Percentiles rank a stretch among this genome's conserved stretches.
These are phyloP conservation scores for Boletus rubescentipes DNA, from an alignment of 768 basidiomycete species.

Conservation along the genomic window DNA sequence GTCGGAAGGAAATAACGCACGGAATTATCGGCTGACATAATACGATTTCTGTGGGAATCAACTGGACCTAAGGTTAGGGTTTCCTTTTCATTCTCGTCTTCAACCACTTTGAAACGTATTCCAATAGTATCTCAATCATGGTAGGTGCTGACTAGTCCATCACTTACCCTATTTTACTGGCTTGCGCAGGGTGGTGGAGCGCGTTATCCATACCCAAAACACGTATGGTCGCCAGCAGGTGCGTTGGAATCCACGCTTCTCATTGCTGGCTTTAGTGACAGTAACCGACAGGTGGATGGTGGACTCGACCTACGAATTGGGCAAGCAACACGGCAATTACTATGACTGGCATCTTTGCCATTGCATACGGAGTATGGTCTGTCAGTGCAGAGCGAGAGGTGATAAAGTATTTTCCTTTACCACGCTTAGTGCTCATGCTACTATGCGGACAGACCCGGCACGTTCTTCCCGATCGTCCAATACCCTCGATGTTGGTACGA, in stretches of 20 bases:
- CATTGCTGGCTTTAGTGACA: background rate
- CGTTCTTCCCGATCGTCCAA: conserved; percentile 60
- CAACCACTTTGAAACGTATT: background rate
- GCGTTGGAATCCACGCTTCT: conserved; percentile 11
- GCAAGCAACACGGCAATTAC: conserved; percentile 77
- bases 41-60: background rate
- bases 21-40: background rate
- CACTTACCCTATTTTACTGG: background rate
- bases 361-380: conserved; percentile 67
- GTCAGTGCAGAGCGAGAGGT: conserved; percentile 83
- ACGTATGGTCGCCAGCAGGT: conserved; percentile 95
- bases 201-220: conserved; percentile 91
- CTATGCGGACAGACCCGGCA: conserved; percentile 49
- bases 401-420: conserved; percentile 1
- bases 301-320: conserved; percentile 91
- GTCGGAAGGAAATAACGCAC: too few species aligned
- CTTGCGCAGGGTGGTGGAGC: conserved; percentile 69
- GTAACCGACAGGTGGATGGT: conserved; percentile 79
- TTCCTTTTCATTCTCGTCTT: conserved; percentile 3
- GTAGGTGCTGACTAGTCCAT: background rate
- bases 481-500: conserved; percentile 79
- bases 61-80: conserved; percentile 11
- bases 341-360: conserved; percentile 62
- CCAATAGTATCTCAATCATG: conserved; percentile 9
- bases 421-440: conserved; percentile 3